These are phyloP conservation scores for Cryptococcus sp. DNA, from an alignment of 1,284 basidiomycete genomes.

Conservation along the genomic window DNA sequence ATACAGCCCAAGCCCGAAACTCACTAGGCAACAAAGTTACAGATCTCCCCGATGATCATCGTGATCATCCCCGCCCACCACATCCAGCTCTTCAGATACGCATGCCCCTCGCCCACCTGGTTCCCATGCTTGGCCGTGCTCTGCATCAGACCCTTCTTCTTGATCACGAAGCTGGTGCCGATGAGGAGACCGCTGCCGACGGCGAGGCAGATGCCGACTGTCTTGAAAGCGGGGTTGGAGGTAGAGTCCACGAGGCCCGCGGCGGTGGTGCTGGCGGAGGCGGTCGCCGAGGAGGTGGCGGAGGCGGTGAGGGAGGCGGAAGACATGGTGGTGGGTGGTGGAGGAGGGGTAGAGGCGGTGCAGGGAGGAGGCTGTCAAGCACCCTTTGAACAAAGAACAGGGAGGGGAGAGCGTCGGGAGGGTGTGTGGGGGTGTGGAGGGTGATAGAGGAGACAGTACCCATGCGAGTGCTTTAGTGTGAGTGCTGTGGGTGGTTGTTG, in stretches of 20 bases:
- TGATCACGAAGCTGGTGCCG: constrained; percentile 68
- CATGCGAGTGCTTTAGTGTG: no score
- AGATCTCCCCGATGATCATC: constrained; percentile 50
- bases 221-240: constrained; percentile 48
- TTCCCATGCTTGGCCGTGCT: constrained; percentile 56
- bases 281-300: constrained; percentile 5
- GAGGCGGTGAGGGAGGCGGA: not conserved
- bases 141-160: constrained; percentile 78
- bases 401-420: no score
- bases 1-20: constrained; percentile 12
- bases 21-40: constrained; percentile 51
- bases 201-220: constrained; percentile 68
- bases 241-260: constrained; percentile 8
- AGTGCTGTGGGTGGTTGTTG: no score
- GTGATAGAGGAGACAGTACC: no score
- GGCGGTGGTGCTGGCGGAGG: constrained; percentile 10
- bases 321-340: constrained; percentile 2
- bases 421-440: no score
- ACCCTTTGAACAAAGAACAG: no score
- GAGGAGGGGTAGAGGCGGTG: no score
- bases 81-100: constrained; percentile 75
- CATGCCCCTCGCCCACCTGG: constrained; percentile 84
- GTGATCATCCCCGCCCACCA: constrained; percentile 70
- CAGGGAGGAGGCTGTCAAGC: no score
- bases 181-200: constrained; percentile 82